These are phyloP conservation scores for Metschnikowia amazonensis DNA, from an alignment of 805 yeast species.

Conservation along the genomic window DNA sequence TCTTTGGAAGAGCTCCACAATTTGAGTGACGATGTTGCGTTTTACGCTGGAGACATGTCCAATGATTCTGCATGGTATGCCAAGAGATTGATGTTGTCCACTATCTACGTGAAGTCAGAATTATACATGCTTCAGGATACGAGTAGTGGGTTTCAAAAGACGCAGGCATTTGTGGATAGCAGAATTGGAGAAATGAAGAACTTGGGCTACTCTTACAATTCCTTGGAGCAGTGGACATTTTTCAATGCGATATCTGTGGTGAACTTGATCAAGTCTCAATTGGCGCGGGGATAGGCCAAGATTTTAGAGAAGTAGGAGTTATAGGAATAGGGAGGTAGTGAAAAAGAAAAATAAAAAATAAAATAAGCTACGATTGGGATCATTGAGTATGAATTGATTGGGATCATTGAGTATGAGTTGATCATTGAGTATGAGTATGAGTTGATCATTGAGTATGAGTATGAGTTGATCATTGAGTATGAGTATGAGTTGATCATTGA, in stretches of 20 bases:
- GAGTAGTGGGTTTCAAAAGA: conserved; percentile 50
- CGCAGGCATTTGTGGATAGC: conserved; percentile 60
- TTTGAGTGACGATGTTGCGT: conserved; percentile 80
- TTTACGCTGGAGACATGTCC: conserved; percentile 71
- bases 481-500: too few relatives aligned
- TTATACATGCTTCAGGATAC: conserved; percentile 75
- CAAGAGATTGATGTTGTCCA: conserved; percentile 68
- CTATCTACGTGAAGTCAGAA: conserved; percentile 72
- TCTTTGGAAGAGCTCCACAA: conserved; percentile 68
- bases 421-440: too few relatives aligned
- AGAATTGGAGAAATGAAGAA: conserved; percentile 51
- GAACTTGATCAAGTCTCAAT: conserved; percentile 69
- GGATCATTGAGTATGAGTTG: too few relatives aligned
- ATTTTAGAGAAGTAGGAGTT: too few relatives aligned
- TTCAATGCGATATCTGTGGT: conserved; percentile 62
- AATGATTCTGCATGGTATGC: conserved; percentile 91
- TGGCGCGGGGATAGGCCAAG: conserved; percentile 52
- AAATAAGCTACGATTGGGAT: too few relatives aligned
- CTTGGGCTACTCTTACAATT: conserved; percentile 58
- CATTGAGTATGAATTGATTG: too few relatives aligned
- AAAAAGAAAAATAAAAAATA: too few relatives aligned
- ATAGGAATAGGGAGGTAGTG: too few relatives aligned
- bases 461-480: too few relatives aligned
- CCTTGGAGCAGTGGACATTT: conserved; percentile 70
- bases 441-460: too few relatives aligned